Conservation (phyloP, 83 land plant species). For the Isoetes engelmannii region DNA sequence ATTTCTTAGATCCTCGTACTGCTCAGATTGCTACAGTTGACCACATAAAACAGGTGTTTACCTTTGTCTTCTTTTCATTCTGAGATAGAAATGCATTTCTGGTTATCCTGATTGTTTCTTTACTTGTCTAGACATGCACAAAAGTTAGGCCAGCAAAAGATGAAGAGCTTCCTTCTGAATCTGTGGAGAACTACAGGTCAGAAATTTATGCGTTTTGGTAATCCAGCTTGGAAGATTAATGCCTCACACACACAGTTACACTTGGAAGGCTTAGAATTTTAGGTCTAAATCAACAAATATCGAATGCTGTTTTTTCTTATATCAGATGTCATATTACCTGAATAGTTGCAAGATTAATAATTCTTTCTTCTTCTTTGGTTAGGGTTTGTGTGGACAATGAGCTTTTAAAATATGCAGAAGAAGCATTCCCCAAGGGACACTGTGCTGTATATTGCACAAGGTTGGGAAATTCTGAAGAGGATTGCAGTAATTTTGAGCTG, state of each 20-base stretch:
- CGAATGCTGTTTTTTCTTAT: not conserved
- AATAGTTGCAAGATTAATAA: not conserved
- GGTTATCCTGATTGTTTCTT: conserved; percentile 1
- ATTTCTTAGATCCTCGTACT: conserved; percentile 82
- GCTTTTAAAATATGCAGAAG: conserved; percentile 66
- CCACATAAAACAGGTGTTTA: conserved; percentile 78
- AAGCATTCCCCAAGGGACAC: conserved; percentile 81
- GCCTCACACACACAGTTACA: too few relatives aligned
- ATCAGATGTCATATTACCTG: not conserved
- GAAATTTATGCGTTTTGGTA: not conserved
- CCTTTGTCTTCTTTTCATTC: not conserved
- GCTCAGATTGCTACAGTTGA: conserved; percentile 83
- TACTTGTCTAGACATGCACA: conserved; percentile 37
- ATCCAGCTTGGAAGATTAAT: too few relatives aligned
- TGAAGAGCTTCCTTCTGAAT: conserved; percentile 79
- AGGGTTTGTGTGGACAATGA: conserved; percentile 79
- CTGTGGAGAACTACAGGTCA: conserved; percentile 83
- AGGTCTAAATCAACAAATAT: too few relatives aligned
- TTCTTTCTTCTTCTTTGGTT: conserved; percentile 8
- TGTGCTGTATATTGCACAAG: conserved; percentile 74
- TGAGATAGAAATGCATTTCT: too few relatives aligned
- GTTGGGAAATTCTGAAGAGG: conserved; percentile 73
- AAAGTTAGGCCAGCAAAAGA: conserved; percentile 74
- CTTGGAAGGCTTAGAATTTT: too few relatives aligned
- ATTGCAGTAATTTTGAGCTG: conserved; percentile 65